Evolutionary conservation across 768 basidiomycete genomes (phyloP).

Genomic region (Rhizopogon roseolus): DNA sequence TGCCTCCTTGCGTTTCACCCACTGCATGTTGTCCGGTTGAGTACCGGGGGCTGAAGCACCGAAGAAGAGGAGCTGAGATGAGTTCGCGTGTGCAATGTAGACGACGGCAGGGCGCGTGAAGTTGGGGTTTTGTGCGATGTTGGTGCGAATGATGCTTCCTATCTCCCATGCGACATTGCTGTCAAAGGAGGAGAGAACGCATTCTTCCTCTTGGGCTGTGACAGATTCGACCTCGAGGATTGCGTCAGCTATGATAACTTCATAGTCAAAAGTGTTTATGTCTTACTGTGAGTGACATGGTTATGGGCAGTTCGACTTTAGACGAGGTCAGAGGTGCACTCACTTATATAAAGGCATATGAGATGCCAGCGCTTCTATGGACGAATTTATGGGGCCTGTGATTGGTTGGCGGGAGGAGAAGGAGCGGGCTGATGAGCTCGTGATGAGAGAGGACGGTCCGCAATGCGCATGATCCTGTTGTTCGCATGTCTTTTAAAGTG

Average conservation of each 20-base stretch:
- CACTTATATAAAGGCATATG: background rate
- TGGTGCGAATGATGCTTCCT: constrained; percentile 21
- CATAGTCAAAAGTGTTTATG: too few species aligned
- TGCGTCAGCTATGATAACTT: background rate
- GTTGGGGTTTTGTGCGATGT: constrained; percentile 14
- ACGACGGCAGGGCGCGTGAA: constrained; percentile 20
- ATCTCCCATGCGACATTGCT: constrained; percentile 29
- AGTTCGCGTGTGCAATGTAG: constrained; percentile 25
- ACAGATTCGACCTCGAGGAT: constrained; percentile 13
- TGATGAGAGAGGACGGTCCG: background rate
- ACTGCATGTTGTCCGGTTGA: constrained; percentile 24
- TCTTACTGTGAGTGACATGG: too few species aligned
- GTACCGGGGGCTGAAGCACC: constrained; percentile 23
- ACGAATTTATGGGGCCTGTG: background rate
- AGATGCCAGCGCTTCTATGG: too few species aligned
- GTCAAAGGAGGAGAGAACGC: background rate
- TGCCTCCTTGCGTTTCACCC: constrained; percentile 30
- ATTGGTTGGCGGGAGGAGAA: background rate
- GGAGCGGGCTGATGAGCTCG: background rate
- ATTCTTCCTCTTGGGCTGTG: constrained; percentile 16
- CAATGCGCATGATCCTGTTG: too few species aligned
- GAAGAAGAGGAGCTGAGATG: constrained; percentile 27
- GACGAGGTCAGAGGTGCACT: background rate
- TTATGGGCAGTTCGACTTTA: background rate
- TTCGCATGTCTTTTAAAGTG: too few species aligned